A percentile compares a stretch with the other conserved stretches of the same genome.
Evolutionary conservation across 1,284 basidiomycete genomes (phyloP).

Genomic region (Athelia sp.): DNA sequence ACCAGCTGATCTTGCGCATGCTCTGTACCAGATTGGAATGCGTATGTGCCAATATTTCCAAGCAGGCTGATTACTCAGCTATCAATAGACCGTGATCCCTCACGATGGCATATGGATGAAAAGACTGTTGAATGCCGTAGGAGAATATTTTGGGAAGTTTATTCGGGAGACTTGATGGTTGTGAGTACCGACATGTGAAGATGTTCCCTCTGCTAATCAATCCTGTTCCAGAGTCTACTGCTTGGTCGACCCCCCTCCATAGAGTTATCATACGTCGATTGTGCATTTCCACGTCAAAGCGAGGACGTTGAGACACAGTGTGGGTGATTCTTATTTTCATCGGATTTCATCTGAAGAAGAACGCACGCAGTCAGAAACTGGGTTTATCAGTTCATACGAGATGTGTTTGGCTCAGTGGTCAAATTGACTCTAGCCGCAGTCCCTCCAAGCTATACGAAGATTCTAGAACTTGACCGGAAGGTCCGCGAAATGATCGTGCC

Average conservation of each 20-base stretch:
- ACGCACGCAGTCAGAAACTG: neutral
- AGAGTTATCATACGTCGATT: conserved; percentile 53
- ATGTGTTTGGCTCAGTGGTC: neutral
- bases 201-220: conserved; percentile 6
- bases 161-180: conserved; percentile 45
- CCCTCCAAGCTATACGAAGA: neutral
- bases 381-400: neutral
- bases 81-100: conserved; percentile 49
- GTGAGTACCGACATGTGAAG: conserved; percentile 21
- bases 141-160: conserved; percentile 55
- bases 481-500: neutral
- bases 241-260: conserved; percentile 61
- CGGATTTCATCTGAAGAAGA: too few species aligned
- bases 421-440: neutral
- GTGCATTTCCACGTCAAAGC: conserved; percentile 12
- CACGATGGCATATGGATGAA: conserved; percentile 46
- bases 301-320: conserved; percentile 25
- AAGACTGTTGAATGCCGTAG: conserved; percentile 50
- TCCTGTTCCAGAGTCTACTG: conserved; percentile 39
- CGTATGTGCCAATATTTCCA: conserved; percentile 7
- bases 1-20: conserved; percentile 8
- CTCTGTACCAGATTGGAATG: conserved; percentile 18
- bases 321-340: conserved; percentile 20
- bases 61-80: conserved; percentile 2
- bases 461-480: neutral